Conservation (phyloP, 2,329 filamentous ascomycete genomes). For the Pseudocercospora macadamiae region DNA sequence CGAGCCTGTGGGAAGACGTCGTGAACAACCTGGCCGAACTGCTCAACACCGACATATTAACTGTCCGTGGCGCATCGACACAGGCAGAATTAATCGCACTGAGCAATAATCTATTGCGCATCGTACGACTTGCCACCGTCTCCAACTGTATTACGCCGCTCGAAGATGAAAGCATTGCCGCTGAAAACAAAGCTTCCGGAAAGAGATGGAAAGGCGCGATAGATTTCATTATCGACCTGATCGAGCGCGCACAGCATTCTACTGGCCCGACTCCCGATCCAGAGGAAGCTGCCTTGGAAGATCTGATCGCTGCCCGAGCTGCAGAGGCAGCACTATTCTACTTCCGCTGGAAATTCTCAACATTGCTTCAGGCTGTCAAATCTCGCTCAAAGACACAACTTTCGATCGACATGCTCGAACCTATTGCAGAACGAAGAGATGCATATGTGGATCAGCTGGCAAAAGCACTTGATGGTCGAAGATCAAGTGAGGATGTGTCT, state of each 20-base stretch:
- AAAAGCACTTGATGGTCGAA: conserved; percentile 52
- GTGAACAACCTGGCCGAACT: conserved; percentile 73
- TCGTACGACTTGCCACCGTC: conserved; percentile 33
- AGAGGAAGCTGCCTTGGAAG: conserved; percentile 75
- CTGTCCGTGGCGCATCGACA: conserved; percentile 67
- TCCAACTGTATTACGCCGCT: conserved; percentile 76
- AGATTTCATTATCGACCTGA: conserved; percentile 71
- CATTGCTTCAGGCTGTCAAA: conserved; percentile 52
- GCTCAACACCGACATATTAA: conserved; percentile 69
- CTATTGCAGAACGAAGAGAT: conserved; percentile 56
- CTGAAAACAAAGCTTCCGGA: conserved; percentile 31
- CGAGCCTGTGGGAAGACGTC: conserved; percentile 82
- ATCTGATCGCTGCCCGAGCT: conserved; percentile 74
- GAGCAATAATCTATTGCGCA: conserved; percentile 38
- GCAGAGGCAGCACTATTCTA: conserved; percentile 82
- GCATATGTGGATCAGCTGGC: conserved; percentile 54
- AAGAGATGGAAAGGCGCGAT: conserved; percentile 52
- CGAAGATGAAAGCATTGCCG: conserved; percentile 59
- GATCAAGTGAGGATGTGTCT: conserved; percentile 68
- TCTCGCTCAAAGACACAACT: conserved; percentile 54
- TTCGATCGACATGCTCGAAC: conserved; percentile 61
- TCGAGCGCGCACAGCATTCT: conserved; percentile 71
- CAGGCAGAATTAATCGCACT: conserved; percentile 43
- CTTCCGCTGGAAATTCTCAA: conserved; percentile 78
- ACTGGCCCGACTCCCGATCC: conserved; percentile 62